These are phyloP conservation scores for Nicotiana benthamiana DNA, from an alignment of 257 asterid genomes.

Conservation along the genomic window DNA sequence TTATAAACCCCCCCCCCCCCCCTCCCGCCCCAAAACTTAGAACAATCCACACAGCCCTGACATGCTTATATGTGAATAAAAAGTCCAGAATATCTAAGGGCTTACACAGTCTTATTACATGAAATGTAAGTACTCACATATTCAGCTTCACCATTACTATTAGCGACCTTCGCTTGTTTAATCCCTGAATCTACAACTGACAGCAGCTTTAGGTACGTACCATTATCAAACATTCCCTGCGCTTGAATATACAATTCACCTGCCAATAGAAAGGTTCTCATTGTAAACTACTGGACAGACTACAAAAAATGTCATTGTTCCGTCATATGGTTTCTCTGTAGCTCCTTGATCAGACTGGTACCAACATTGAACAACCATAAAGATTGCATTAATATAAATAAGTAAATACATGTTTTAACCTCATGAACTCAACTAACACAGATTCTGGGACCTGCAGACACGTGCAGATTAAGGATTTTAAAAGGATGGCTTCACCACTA, in stretches of 20 bases:
- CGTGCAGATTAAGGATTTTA: no score
- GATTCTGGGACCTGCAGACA: neutral
- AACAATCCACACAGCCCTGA: neutral
- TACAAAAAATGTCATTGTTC: neutral
- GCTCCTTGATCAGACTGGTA: neutral
- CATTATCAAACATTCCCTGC: constrained; percentile 66
- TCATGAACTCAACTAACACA: neutral
- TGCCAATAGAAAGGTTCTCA: constrained; percentile 27
- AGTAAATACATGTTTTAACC: neutral
- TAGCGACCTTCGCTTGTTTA: constrained; percentile 47
- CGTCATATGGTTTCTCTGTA: neutral
- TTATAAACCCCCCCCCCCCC: neutral
- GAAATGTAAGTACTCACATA: constrained; percentile 46
- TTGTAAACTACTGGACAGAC: neutral
- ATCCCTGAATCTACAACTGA: constrained; percentile 60
- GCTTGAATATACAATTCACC: constrained; percentile 88
- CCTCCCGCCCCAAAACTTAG: neutral
- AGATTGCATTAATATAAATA: neutral
- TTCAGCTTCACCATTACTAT: constrained; percentile 78
- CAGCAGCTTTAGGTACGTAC: constrained; percentile 64
- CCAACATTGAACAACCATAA: neutral
- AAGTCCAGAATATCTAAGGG: neutral
- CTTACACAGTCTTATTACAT: neutral
- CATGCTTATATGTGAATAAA: neutral
- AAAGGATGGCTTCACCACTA: no score